Conservation (phyloP, 169 alveolate species). For the Theileria annulata region DNA sequence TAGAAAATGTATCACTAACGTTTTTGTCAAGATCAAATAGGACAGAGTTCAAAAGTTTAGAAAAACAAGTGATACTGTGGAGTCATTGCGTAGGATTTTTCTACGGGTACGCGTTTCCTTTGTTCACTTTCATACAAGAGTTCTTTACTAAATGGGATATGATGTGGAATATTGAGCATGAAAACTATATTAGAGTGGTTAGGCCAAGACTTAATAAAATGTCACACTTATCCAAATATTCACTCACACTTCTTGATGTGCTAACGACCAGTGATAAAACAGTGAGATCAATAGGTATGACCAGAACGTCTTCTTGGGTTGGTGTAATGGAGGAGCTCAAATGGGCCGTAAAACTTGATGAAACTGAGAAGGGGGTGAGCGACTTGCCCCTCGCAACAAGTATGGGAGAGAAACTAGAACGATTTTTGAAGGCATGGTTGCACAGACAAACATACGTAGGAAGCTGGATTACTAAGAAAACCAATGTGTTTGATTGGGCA, state of each 20-base stretch:
- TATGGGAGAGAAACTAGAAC: neutral
- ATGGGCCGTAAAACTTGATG: neutral
- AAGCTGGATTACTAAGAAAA: neutral
- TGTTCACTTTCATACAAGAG: neutral
- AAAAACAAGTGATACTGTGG: neutral
- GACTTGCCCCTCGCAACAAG: neutral
- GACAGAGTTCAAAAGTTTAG: neutral
- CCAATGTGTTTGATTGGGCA: conserved; percentile 18
- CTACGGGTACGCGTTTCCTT: neutral
- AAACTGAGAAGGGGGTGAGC: neutral
- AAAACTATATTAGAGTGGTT: conserved; percentile 4
- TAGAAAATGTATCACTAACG: neutral
- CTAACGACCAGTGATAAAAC: neutral
- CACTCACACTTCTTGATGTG: conserved; percentile 13
- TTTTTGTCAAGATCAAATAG: neutral
- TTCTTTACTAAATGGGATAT: conserved; percentile 40
- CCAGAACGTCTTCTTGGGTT: conserved; percentile 8
- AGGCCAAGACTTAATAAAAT: neutral
- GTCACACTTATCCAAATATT: conserved; percentile 16
- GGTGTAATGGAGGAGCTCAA: conserved; percentile 5
- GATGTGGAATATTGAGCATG: conserved; percentile 36
- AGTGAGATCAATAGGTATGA: neutral
- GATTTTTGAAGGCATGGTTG: neutral
- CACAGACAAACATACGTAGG: neutral
- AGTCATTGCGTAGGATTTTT: conserved; percentile 4